Evolutionary conservation across 805 yeast species (phyloP).

Genomic region (Sugiyamaella lignohabitans): DNA sequence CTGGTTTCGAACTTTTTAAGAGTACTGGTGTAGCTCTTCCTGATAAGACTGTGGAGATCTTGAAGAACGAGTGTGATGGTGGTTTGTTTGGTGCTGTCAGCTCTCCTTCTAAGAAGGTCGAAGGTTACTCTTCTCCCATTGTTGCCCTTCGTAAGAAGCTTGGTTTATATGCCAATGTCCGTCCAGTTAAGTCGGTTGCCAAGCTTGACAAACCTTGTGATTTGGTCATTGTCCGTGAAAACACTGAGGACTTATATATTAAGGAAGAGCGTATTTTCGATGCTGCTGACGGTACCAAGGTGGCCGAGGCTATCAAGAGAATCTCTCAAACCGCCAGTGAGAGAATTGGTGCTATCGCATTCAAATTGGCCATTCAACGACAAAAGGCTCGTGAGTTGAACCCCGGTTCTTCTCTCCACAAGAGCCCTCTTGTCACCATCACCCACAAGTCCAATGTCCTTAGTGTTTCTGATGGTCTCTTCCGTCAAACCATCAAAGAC

Average conservation of each 20-base stretch:
- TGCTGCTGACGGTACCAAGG: slow-evolving; percentile 73
- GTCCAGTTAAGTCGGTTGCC: slow-evolving; percentile 92
- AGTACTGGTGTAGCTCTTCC: slow-evolving; percentile 96
- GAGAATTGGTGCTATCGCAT: slow-evolving; percentile 83
- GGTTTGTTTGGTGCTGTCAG: slow-evolving; percentile 96
- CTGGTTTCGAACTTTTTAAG: slow-evolving; percentile 92
- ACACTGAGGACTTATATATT: slow-evolving; percentile 95
- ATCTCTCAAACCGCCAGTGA: slow-evolving; percentile 82
- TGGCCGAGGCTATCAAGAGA: slow-evolving; percentile 97
- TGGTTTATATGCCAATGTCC: slow-evolving; percentile 92
- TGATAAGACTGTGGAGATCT: slow-evolving; percentile 74
- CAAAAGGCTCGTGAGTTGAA: slow-evolving; percentile 61
- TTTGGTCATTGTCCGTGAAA: slow-evolving; percentile 96
- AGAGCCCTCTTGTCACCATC: slow-evolving; percentile 74
- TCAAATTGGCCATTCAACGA: slow-evolving; percentile 89
- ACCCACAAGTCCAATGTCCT: slow-evolving; percentile 96
- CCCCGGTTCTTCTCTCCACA: slow-evolving; percentile 32
- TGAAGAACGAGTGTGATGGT: slow-evolving; percentile 84
- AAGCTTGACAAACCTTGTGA: slow-evolving; percentile 87
- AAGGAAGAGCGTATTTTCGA: slow-evolving; percentile 80
- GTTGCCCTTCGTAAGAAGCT: slow-evolving; percentile 96
- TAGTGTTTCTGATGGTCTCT: slow-evolving; percentile 87
- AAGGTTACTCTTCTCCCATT: slow-evolving; percentile 96
- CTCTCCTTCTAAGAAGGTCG: slow-evolving; percentile 89
- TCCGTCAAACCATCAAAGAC: slow-evolving; percentile 76